phyloP scores from a whole-genome alignment of 805 yeast genomes.

The Lipomyces lipofer region DNA sequence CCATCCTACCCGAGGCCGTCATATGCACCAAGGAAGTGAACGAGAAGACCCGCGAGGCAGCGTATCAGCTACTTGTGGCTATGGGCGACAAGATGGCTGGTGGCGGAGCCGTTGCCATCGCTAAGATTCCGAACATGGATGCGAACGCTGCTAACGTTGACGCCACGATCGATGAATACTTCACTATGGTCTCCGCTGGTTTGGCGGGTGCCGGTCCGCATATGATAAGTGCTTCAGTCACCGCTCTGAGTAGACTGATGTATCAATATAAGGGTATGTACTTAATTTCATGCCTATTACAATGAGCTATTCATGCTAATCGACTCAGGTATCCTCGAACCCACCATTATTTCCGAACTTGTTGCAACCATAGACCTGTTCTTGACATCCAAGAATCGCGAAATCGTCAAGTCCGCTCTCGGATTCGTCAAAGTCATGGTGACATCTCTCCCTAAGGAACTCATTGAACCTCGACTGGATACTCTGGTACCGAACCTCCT shows the following conservation, averaged over 20 bases:
- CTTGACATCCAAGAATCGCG: constrained; percentile 85
- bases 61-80: constrained; percentile 70
- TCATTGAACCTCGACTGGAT: constrained; percentile 64
- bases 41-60: constrained; percentile 82
- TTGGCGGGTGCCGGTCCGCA: constrained; percentile 90
- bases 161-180: constrained; percentile 76
- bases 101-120: constrained; percentile 63
- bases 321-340: constrained; percentile 59
- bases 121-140: constrained; percentile 67
- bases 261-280: constrained; percentile 56
- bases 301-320: neutral
- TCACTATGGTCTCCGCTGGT: constrained; percentile 95
- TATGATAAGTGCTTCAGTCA: constrained; percentile 95
- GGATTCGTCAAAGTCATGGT: constrained; percentile 93
- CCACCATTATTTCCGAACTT: constrained; percentile 66
- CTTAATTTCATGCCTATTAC: neutral
- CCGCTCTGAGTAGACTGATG: constrained; percentile 81
- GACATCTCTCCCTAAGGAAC: constrained; percentile 74
- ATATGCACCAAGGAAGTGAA: constrained; percentile 88
- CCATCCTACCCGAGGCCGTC: constrained; percentile 81
- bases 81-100: constrained; percentile 78
- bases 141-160: constrained; percentile 57
- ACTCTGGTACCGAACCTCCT: constrained; percentile 70
- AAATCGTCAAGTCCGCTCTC: constrained; percentile 89
- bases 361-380: constrained; percentile 85